Evolutionary conservation across 768 basidiomycete species (phyloP), one percentile per base, ranked within the genome.

Genomic region (Trametes elegans): DNA sequence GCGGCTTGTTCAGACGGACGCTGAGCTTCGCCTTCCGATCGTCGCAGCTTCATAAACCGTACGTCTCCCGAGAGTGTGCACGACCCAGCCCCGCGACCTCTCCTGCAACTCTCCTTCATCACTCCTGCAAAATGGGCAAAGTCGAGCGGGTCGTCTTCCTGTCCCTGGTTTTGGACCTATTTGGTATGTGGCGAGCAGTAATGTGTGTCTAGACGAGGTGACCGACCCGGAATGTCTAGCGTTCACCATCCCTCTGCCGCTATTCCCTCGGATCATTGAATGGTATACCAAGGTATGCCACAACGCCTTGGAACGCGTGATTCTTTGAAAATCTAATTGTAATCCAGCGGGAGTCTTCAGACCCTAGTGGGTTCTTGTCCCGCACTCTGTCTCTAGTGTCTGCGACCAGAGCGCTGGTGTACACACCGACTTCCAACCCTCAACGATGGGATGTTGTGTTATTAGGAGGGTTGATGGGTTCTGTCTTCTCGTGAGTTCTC

Each of bases 251-350:
- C 94, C 93, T 9, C 78, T 98, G n/a, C 96, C 96, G 19, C 81
- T 98, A 27, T 98, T 98, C 71, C 96, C 96, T n/a, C 84, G 95
- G n/a, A 77, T 98, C 45, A 94, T 97, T 38, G 87, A 95, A 73
- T 93, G 89, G 89, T 95, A 93, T 67, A 86, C 85, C 1, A 70
- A 83, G 66, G 90, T 88, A 60, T 64, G 81, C 36, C 16, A 14
- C n/a, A n/a, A n/a, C 34, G 10, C 13, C 23, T 42, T 21, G 40
- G 24, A n/a, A n/a, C 34, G 10, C 13, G 40, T 42, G 40, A 24
- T 42, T 42, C 21, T 11, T 18, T 6, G 27, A 4, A 3, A 19
- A 21, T 28, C 11, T n/a, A 7, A 19, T 7, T 6, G 16, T 50
- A 1, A 14, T 41, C 27, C 64, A 93, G 82, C 80, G 87, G 60